Base-by-base conservation (phyloP, 164 flowering plant species). In the Vitis cinerea region DNA sequence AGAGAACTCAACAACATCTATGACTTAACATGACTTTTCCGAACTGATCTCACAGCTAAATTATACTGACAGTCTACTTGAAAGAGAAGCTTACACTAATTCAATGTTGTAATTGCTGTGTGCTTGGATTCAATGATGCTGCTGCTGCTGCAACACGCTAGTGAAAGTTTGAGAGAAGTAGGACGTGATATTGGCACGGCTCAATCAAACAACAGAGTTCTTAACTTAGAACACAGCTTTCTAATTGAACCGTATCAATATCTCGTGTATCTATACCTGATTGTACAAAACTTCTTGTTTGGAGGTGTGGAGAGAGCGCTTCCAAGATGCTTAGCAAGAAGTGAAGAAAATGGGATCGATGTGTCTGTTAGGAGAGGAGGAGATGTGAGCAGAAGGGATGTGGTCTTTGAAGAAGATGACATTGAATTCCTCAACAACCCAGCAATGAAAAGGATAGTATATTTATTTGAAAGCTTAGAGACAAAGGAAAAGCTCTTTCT, bases 231-330 rank as follows among this genome's bases (percentile, higher is more conserved):
- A 70, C 62, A 11, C 61, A 55, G 77, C 55, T 66, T 66, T 84
- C 79, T 59, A 83, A 80, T 84, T 84, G 87, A 84, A 80, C 84
- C 87, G 88, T 71, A 74, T 83, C 84, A 84, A 84, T 78, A 84
- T 84, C 88, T 51, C 84, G 81, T 76, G 59, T 49, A 12, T 16
- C 8, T 14, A 14, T n/a, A 15, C 19, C 47, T 16, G 44, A 29
- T 14, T 7, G 11, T 10, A 14, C 17, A 53, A 9, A 4, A 37
- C 44, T 37, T 37, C 0, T 37, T 37, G 44, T 23, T 23, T 23
- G 27, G 27, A 23, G 27, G 27, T 0, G 27, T 23, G 27, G 27
- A 23, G 27, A 23, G 27, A 0, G 27, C 27, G 2, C 44, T 37
- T 37, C 44, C 30, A 52, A 13, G 58, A 51, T 13, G 10, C 1